Base-by-base conservation (phyloP, 495 filamentous ascomycete species). In the Aspergillus carlsbadensis region DNA sequence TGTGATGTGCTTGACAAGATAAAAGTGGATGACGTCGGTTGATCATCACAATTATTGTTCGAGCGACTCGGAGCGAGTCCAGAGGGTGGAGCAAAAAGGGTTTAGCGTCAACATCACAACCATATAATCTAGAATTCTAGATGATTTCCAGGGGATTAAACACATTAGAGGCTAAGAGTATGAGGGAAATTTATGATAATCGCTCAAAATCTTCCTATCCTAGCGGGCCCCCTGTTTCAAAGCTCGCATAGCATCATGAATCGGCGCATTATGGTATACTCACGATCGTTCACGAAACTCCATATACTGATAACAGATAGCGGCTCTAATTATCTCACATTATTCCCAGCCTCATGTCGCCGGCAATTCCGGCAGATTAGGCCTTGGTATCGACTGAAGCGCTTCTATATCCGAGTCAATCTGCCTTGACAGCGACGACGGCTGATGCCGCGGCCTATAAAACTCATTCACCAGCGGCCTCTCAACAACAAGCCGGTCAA, bases 401-500 rank as follows among this genome's bases (percentile, higher is more conserved):
- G 46, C 64, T 10, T 61, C 55, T 36, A 63, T 59, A 26, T 59
- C 55, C 11, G 57, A 42, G 24, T 57, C 54, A 10, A 56, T 43
- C 17, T 54, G 56, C 33, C 48, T 44, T 4, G 63, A 61, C 8
- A 62, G 36, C 13, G 61, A 52, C 21, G 59, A 62, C 17, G 44
- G 37, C 40, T 57, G 58, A 14, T 54, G 47, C 7, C 46, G 57
- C 21, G 60, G 60, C 3, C 46, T 18, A 10, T 57, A 48, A 24
- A 51, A 57, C 10, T 58, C 60, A 20, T 44, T 58, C 14, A 26
- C 40, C 18, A 44, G 37, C 24, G 47, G 40, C 8, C 62, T 50
- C 40, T 67, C 61, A 2, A 55, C 21, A 10, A 60, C 48, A 40
- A 67, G 36, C 42, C 59, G 61, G 18, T 67, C 65, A 43, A 60